phyloP scores from a whole-genome alignment of 352 stramenopile genomes.

The Discostella stelligera region DNA sequence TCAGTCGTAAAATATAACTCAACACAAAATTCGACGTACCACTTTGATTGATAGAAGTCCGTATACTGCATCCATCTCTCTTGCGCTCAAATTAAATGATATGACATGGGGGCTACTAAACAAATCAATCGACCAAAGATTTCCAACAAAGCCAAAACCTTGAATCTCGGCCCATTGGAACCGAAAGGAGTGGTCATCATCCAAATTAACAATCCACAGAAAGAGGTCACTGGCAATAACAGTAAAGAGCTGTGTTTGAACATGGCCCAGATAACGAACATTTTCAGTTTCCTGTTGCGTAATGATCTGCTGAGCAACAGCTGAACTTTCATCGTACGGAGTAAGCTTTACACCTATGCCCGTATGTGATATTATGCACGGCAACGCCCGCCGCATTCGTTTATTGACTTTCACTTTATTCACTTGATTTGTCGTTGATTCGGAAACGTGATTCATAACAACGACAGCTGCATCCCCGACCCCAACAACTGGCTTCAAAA shows the following conservation, averaged over 20 bases:
- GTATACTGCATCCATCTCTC: constrained; percentile 47
- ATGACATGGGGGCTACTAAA: constrained; percentile 70
- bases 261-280: constrained; percentile 76
- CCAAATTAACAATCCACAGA: constrained; percentile 62
- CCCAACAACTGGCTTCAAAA: constrained; percentile 79
- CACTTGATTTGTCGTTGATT: constrained; percentile 64
- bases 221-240: constrained; percentile 77
- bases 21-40: constrained; percentile 32
- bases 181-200: constrained; percentile 55
- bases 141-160: constrained; percentile 59
- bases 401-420: constrained; percentile 66
- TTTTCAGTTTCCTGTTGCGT: constrained; percentile 69
- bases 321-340: constrained; percentile 69
- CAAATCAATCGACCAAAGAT: constrained; percentile 58
- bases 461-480: constrained; percentile 75
- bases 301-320: constrained; percentile 78
- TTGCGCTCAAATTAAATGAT: constrained; percentile 58
- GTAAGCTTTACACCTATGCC: constrained; percentile 57
- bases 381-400: constrained; percentile 63
- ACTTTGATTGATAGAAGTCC: constrained; percentile 73
- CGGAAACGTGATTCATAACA: constrained; percentile 80
- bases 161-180: constrained; percentile 75
- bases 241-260: constrained; percentile 65
- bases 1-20: background rate
- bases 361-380: constrained; percentile 45